Base-by-base conservation (phyloP, 495 filamentous ascomycete genomes). In the Neurospora sp. region DNA sequence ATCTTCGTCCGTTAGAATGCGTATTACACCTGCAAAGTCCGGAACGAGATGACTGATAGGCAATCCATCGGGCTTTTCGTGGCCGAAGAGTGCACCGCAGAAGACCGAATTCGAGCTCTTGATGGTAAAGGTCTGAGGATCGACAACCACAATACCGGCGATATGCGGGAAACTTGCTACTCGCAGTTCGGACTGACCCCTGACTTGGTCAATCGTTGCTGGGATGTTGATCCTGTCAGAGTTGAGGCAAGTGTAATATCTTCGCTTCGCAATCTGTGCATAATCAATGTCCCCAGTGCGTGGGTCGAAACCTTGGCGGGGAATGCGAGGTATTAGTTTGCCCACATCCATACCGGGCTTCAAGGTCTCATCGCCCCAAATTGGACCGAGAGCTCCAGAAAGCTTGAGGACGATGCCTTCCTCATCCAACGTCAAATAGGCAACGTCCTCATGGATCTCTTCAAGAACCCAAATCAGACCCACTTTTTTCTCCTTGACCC, bases 381-480 rank as follows among this genome's bases (percentile, higher is more conserved):
- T 93, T 18, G 90, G 87, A 27, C 88, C 89, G 2, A 87, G 86
- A 47, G 90, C 88, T 37, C 96, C 96, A 16, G 87, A 85, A 31
- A 90, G 86, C 65, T 86, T 87, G 18, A 86, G 83, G 18, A 97
- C 85, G 42, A 86, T 86, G 69, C 93, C 94, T 38, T 91, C 88
- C 47, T 91, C 87, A 76, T 95, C 93, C 35, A 94, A 86, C 37
- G 80, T 86, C 10, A 99, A 76, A 71, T 86, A 86, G 38, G 92
- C 94, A 42, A 95, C 89, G 78, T 99, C 94, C 83, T 99, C 96
- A 71, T 93, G 93, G 70, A 99, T 98, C 81, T 99, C 96, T 81
- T 99, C 96, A 5, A 99, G 79, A 18, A 99, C 96, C 96, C 96
- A 99, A 70, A 99, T 98, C 69, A 99, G 80, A 8, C 94, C 94